Base-by-base conservation (phyloP, 2,329 filamentous ascomycete genomes). In the Ophiobolus disseminans region DNA sequence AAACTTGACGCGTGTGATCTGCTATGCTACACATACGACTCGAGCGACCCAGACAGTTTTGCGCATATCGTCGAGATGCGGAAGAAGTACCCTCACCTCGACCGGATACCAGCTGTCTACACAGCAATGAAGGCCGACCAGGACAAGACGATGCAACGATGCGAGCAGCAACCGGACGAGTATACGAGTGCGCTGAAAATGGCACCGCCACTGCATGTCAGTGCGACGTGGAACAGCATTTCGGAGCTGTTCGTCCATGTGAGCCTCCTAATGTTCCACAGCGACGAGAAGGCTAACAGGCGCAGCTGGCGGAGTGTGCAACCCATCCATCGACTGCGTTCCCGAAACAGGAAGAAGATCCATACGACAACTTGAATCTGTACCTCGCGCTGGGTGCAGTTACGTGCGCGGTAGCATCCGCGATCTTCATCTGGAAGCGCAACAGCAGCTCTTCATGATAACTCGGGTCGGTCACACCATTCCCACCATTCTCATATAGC, bases 21-120 rank as follows among this genome's bases (percentile, higher is more conserved):
- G 19, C 83, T 99, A 36, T 96, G 93, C 74, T 97, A 96, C 74
- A 87, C 91, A 0, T 99, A 97, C 75, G 94, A 99, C 76, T 97
- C 93, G 2, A 95, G 91, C 1, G 92, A 99, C 54, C 93, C 94
- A 0, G 92, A 97, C 72, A 96, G 91, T 3, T 99, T 99, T 73
- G 86, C 89, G 1, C 92, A 97, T 67, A 91, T 99, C 43, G 89
- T 93, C 28, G 83, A 89, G 14, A 79, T 97, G 39, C 86, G 92
- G 34, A 82, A 84, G 45, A 89, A 87, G 63, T 89, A 93, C 60
- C 86, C 91, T 0, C 88, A 94, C 45, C 82, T 99, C 2, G 89
- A 96, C 69, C 86, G 90, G n/a, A 78, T 99, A 21, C 94, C 94
- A 0, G 88, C 90, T 7, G 87, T 99, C 6, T 99, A 96, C 70